Conservation (phyloP, 176 grass and related monocot genomes). For the Hordeum marinum region DNA sequence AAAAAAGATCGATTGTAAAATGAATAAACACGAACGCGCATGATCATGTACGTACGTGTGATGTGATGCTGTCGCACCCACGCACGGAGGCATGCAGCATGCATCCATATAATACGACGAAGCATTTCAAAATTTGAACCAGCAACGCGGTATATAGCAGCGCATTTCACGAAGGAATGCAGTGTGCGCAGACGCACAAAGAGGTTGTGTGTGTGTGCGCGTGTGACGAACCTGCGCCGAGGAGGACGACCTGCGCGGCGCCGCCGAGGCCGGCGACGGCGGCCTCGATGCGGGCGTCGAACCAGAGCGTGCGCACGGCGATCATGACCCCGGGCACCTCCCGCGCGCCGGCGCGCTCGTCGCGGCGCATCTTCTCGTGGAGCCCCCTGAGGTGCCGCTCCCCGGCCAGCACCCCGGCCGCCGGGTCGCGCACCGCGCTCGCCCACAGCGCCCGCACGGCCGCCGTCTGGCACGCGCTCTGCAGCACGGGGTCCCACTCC, state of each 20-base stretch:
- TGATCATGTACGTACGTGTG: too few relatives aligned
- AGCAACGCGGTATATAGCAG: too few relatives aligned
- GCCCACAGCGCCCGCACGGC: slow-evolving; percentile 79
- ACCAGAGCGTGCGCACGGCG: slow-evolving; percentile 89
- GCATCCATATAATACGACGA: not conserved
- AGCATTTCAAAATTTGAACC: not conserved
- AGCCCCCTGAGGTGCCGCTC: slow-evolving; percentile 57
- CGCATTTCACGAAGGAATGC: not conserved
- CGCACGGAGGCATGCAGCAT: too few relatives aligned
- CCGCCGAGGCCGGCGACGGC: slow-evolving; percentile 48
- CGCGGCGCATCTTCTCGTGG: slow-evolving; percentile 68
- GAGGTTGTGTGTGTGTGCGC: too few relatives aligned
- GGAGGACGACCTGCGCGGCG: slow-evolving; percentile 71
- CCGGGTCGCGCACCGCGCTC: slow-evolving; percentile 55
- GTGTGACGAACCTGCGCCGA: slow-evolving; percentile 76
- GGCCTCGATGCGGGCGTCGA: slow-evolving; percentile 68
- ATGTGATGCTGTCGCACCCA: too few relatives aligned
- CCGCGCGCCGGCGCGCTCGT: slow-evolving; percentile 52
- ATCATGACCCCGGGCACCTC: slow-evolving; percentile 89
- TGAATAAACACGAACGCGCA: too few relatives aligned
- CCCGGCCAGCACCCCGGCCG: slow-evolving; percentile 71
- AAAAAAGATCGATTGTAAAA: not conserved
- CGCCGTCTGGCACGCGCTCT: slow-evolving; percentile 94
- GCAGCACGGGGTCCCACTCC: slow-evolving; percentile 74
- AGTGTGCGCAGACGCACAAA: not conserved